Evolutionary conservation across 2,329 filamentous ascomycete species (phyloP), one percentile per base, ranked within the genome.

Genomic region (Orbilia ellipsospora): DNA sequence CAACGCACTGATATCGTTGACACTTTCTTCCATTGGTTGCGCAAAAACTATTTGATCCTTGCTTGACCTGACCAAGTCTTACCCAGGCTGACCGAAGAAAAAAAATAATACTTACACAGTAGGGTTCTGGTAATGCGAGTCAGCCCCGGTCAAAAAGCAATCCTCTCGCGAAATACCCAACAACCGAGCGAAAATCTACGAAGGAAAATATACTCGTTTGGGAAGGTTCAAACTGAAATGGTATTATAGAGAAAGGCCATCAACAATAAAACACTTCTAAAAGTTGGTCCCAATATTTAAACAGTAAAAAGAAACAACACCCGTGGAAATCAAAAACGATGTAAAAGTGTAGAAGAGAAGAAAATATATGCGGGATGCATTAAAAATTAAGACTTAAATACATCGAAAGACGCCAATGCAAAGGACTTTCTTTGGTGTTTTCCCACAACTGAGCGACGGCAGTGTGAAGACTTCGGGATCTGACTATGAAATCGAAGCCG

Each of bases 381-480:
- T 74, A 74, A 74, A 68, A 74, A 74, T 74, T 74, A 74, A 36
- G 50, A 64, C 62, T 63, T 74, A 74, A 74, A 74, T 74, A 74
- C 70, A 74, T 74, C 70, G 63, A 74, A 63, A 55, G 70, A 74
- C 70, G 70, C 70, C 70, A 52, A 74, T 74, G 70, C 70, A 68
- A 60, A 54, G 28, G 55, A 68, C 63, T 63, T 63, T 63, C 62
- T 63, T 57, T 67, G 70, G 70, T 68, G 40, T 67, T 66, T 62
- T 67, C 69, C 70, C 70, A 74, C 44, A 52, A 67, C 70, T 74
- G 62, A 45, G 57, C 45, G 36, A 51, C n/a, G 16, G 42, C 63
- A 56, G 42, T 64, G 15, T 67, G 55, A 18, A 48, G 60, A 61
- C 61, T 73, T 50, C 69, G 44, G 26, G 51, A 16, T 42, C 16